Percentiles rank a stretch among this genome's conserved stretches.
Evolutionary conservation across 23 red algal genomes (phyloP).

Genomic region (Gracilaria gracilis): DNA sequence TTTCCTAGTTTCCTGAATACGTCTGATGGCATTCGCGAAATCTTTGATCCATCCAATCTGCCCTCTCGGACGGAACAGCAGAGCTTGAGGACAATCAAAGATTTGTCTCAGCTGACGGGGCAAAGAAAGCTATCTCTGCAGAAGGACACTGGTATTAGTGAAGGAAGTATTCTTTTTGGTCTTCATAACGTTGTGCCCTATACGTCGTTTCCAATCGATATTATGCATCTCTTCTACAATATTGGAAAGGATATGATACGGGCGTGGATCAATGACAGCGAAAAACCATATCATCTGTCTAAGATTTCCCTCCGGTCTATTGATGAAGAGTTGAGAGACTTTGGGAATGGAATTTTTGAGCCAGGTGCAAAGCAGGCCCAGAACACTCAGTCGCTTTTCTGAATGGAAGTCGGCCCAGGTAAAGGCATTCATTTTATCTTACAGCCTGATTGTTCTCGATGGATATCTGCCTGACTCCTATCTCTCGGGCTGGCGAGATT

Average conservation of each 20-base stretch:
- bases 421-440: slow-evolving; percentile 3
- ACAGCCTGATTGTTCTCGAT: slow-evolving; percentile 8
- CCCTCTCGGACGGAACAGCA: too few relatives aligned
- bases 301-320: background rate
- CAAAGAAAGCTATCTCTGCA: too few relatives aligned
- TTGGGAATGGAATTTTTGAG: background rate
- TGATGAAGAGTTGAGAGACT: background rate
- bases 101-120: too few relatives aligned
- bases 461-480: background rate
- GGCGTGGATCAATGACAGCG: background rate
- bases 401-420: slow-evolving; percentile 18
- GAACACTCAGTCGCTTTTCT: background rate
- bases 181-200: background rate
- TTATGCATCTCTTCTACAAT: slow-evolving; percentile 32
- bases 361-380: background rate
- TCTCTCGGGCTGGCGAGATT: background rate
- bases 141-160: too few relatives aligned
- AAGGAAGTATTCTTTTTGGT: too few relatives aligned
- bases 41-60: slow-evolving; percentile 7
- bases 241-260: slow-evolving; percentile 2
- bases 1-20: background rate
- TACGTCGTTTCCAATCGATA: slow-evolving; percentile 18
- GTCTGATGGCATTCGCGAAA: background rate
- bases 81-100: too few relatives aligned
- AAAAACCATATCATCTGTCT: background rate